Evolutionary conservation across 2,329 filamentous ascomycete species (phyloP), one percentile per base, ranked within the genome.

Genomic region (Scolecobasidium constrictum): DNA sequence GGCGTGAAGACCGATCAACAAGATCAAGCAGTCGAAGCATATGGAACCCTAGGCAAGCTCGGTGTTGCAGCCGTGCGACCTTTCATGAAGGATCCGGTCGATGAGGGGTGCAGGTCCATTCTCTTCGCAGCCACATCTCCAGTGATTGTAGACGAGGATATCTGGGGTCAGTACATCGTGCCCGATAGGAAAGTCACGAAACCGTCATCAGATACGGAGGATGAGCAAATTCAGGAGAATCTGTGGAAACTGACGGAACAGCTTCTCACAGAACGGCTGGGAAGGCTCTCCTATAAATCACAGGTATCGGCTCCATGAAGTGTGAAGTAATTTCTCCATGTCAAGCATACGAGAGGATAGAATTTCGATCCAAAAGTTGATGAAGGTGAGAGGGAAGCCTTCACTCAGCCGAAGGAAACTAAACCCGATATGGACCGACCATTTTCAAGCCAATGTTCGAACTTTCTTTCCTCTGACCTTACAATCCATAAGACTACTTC

Each of bases 61-160:
- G 66, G 65, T 2, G 66, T 69, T 7, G 61, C 57, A 38, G 60
- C 55, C 3, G 53, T 63, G 2, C 51, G 60, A 22, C 68, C 68
- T 2, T 66, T 73, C 46, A 63, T 73, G 65, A 69, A 68, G 45
- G 66, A 72, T 47, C 66, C 68, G 0, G 55, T 71, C 1, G 60
- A 66, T 18, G 45, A 68, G 42, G 69, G 69, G 1, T 72, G 68
- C 47, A 56, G 69, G 15, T 49, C 66, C 2, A 67, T 64, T 11
- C 45, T 73, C 21, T 73, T 70, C 49, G 69, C 69, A 4, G 61
- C 66, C 1, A 69, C 68, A 3, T 65, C 61, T 42, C 53, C 58
- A 13, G 65, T 67, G 40, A 53, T 73, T 1, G 57, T 52, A 1
- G 59, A 58, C 38, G 61, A 71, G 35, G 55, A 58, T 20, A 62